Evolutionary conservation across 441 rosid species (phyloP).

Genomic region (Eutrema salsugineum): DNA sequence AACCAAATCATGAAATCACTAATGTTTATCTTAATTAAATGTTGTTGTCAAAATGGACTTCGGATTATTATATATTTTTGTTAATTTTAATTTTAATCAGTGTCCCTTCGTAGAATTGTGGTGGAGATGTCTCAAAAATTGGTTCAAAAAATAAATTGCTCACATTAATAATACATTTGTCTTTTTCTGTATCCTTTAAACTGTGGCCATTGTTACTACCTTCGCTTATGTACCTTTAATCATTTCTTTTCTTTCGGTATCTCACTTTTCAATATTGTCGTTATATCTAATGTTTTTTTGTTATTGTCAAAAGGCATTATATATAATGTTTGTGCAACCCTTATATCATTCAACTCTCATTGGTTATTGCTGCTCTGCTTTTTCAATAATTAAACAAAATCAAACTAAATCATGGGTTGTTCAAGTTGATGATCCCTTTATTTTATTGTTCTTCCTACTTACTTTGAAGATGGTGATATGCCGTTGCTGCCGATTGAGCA

Average conservation of each 20-base stretch:
- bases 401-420: constrained; percentile 1
- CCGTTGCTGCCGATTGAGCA: background rate
- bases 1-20: background rate
- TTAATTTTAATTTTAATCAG: background rate
- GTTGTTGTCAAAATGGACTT: background rate
- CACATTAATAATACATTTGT: constrained; percentile 10
- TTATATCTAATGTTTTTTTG: constrained; percentile 10
- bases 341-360: constrained; percentile 16
- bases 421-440: constrained; percentile 21
- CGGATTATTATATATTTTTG: background rate
- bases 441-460: background rate
- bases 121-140: constrained; percentile 9
- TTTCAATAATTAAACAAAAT: constrained; percentile 9
- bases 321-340: constrained; percentile 10
- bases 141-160: background rate
- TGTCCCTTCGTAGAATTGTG: background rate
- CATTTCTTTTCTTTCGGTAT: constrained; percentile 23
- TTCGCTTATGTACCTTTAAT: constrained; percentile 31
- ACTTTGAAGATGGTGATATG: background rate
- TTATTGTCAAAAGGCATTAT: no score
- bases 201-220: constrained; percentile 33
- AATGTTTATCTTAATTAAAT: background rate
- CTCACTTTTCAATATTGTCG: constrained; percentile 13
- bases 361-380: constrained; percentile 22
- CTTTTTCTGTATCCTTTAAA: constrained; percentile 24